Base-by-base conservation (phyloP, 139 green algal species). In the Micractinium conductrix region DNA sequence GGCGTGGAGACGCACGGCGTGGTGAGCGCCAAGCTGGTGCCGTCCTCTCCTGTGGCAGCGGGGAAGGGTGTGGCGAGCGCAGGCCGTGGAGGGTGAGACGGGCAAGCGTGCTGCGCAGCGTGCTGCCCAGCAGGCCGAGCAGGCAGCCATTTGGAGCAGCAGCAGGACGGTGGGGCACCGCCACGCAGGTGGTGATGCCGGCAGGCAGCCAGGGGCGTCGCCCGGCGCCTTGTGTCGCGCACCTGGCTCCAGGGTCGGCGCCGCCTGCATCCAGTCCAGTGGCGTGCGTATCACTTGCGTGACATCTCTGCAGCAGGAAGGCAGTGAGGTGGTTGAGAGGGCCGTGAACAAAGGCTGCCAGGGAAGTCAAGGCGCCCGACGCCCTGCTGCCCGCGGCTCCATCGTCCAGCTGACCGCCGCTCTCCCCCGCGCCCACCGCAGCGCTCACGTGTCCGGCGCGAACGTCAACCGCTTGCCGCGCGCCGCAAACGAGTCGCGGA, bases 391-490 rank as follows among this genome's bases (percentile, higher is more conserved):
- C 53, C 5, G 53, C 53, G 19, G 5, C 53, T 62, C 53, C 7
- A 62, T 4, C 53, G 2, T 2, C 10, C 53, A 62, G 2, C 7
- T 9, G 8, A 62, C 8, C 7, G 40, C 70, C 4, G 4, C 42
- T 28, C n/a, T 30, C 40, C 72, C 9, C 1, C 43, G 44, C 9
- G 30, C 67, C 35, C 35, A 35, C 22, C 38, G 14, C 7, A 7
- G 0, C 21, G 1, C 74, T 67, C 45, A 67, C 76, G n/a, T 72
- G 76, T 82, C 76, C 10, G 76, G 37, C 4, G 38, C 38, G 8
- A 82, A 72, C 7, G 17, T 35, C 40, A 82, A 38, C 53, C 30
- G 76, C 76, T 82, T 82, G 76, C 76, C 76, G 19, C 76, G 76
- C 53, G 28, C 26, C 9, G 7, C 19, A 12, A 43, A 71, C 12